Evolutionary conservation across 106 monocot species (phyloP).

Genomic region (Platanthera guangdongensis): DNA sequence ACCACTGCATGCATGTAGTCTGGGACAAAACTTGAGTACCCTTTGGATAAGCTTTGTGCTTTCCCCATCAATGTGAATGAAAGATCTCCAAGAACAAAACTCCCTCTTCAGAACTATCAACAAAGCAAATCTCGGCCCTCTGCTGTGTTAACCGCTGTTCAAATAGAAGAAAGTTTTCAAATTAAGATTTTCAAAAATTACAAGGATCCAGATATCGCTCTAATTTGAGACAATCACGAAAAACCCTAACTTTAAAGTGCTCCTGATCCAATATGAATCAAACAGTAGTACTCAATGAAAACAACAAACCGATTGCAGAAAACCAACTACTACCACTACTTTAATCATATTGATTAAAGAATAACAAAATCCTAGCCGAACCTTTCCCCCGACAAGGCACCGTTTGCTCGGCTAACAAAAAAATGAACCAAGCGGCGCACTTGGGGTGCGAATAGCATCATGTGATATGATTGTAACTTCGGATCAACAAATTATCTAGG

Average conservation of each 20-base stretch:
- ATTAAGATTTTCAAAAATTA: background rate
- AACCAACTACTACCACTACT: background rate
- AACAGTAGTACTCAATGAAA: background rate
- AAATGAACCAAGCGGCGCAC: background rate
- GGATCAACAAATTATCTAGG: no score
- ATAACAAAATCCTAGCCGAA: background rate
- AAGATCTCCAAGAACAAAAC: constrained; percentile 7
- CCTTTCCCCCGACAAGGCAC: background rate
- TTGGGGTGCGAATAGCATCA: no score
- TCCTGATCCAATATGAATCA: background rate
- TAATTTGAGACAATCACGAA: background rate
- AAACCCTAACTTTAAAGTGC: background rate
- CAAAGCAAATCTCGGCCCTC: background rate
- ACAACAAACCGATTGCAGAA: background rate
- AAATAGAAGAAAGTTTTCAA: background rate
- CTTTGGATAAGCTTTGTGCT: constrained; percentile 25
- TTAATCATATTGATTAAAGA: background rate
- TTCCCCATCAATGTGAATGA: constrained; percentile 37
- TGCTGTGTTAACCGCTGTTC: background rate
- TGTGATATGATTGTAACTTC: no score
- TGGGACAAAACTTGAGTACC: no score
- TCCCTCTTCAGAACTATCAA: background rate
- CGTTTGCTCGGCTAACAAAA: background rate
- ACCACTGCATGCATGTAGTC: no score
- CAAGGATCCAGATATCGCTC: background rate